Conservation (phyloP, 2,329 filamentous ascomycete genomes). For the Hymenoscyphus albidus region DNA sequence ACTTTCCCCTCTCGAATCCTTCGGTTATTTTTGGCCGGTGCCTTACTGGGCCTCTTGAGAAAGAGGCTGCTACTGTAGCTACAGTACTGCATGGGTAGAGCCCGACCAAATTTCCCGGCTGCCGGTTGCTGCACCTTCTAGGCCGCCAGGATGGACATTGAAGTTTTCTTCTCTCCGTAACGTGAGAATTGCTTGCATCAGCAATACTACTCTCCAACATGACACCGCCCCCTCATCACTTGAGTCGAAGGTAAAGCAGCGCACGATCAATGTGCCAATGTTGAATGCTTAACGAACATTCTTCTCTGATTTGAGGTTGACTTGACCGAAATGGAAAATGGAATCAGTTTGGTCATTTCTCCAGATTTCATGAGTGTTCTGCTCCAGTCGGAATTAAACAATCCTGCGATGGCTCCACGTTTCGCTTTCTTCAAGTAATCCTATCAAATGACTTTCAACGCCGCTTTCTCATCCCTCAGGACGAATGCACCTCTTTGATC, state of each 20-base stretch:
- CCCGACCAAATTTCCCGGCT: conserved; percentile 1
- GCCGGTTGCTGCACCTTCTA: background rate
- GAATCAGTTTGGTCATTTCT: background rate
- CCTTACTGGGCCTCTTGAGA: background rate
- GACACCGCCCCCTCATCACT: background rate
- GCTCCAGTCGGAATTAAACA: background rate
- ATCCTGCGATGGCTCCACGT: background rate
- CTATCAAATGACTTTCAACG: background rate
- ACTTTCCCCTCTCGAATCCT: background rate
- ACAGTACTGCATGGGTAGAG: background rate
- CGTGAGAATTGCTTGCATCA: conserved; percentile 1
- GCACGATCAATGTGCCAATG: background rate
- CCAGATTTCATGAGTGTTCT: background rate
- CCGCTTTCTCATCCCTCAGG: background rate
- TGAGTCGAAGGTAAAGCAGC: background rate
- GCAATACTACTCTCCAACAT: background rate
- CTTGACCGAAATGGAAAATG: background rate
- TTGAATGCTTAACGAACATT: background rate
- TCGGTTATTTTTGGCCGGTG: conserved; percentile 2
- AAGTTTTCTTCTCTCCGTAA: background rate
- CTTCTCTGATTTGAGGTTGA: background rate
- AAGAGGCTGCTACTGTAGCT: background rate
- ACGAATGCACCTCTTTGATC: background rate
- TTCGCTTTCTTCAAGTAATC: background rate
- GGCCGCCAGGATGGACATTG: background rate